Evolutionary conservation across 2,329 filamentous ascomycete species (phyloP).

Genomic region (Fusarium concolor): DNA sequence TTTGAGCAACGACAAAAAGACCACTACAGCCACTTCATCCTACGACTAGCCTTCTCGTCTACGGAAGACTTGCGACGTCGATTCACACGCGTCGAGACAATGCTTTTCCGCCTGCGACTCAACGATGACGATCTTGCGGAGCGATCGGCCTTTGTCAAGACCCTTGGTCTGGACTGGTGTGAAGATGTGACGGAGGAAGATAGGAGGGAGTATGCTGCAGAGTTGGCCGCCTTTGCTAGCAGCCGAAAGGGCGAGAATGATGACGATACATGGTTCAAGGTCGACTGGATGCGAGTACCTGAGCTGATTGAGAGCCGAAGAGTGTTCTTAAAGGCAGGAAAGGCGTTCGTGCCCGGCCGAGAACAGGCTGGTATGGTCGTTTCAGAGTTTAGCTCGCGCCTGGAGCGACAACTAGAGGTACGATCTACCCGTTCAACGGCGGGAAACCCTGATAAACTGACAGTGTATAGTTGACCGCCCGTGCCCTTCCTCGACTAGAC

Average conservation of each 20-base stretch:
- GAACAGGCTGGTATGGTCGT: constrained; percentile 92
- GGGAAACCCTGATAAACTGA: neutral
- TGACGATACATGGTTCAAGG: constrained; percentile 93
- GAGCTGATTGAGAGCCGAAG: constrained; percentile 85
- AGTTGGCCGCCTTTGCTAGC: constrained; percentile 66
- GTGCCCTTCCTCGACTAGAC: constrained; percentile 89
- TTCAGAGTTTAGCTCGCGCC: constrained; percentile 81
- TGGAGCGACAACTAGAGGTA: constrained; percentile 88
- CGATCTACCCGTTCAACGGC: constrained; percentile 24
- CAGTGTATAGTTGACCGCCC: constrained; percentile 77
- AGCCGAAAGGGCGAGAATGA: constrained; percentile 62
- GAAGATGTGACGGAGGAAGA: constrained; percentile 85
- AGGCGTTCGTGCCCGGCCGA: constrained; percentile 88
- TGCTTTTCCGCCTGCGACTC: constrained; percentile 87
- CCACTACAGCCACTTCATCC: constrained; percentile 97
- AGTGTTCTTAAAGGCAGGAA: constrained; percentile 82
- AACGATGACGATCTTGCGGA: constrained; percentile 80
- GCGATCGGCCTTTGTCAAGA: constrained; percentile 78
- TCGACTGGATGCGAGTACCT: constrained; percentile 93
- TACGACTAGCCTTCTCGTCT: constrained; percentile 89
- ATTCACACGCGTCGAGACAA: constrained; percentile 87
- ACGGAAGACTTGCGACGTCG: constrained; percentile 91
- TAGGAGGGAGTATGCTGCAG: constrained; percentile 70
- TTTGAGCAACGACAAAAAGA: constrained; percentile 87
- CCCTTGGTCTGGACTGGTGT: constrained; percentile 89